These are phyloP conservation scores for Albugo candida DNA, from an alignment of 352 stramenopile species.

Conservation along the genomic window DNA sequence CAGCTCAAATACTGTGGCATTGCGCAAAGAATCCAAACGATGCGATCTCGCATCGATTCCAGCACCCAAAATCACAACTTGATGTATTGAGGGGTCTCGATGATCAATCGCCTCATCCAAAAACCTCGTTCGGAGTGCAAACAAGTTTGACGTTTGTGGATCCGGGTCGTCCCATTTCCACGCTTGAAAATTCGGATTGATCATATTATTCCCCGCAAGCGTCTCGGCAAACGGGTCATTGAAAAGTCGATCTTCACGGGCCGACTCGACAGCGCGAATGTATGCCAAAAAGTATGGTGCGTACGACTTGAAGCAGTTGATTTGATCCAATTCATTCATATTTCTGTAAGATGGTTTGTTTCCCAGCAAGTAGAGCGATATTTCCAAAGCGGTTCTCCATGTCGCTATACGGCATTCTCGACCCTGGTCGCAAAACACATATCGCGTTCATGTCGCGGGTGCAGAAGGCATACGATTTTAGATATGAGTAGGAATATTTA, in stretches of 20 bases:
- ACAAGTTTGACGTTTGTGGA: slow-evolving; percentile 9
- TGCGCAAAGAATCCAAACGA: slow-evolving; percentile 17
- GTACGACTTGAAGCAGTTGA: slow-evolving; percentile 15
- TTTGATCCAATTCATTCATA: too few species aligned
- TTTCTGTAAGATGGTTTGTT: too few species aligned
- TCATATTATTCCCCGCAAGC: slow-evolving; percentile 14
- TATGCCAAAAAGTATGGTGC: slow-evolving; percentile 20
- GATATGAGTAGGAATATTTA: too few species aligned
- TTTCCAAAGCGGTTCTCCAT: too few species aligned
- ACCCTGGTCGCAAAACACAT: too few species aligned
- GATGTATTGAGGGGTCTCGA: slow-evolving; percentile 17
- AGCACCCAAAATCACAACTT: slow-evolving; percentile 30
- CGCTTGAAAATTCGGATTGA: slow-evolving; percentile 1
- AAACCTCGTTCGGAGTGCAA: slow-evolving; percentile 21
- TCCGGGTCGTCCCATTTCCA: slow-evolving; percentile 2
- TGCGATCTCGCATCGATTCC: slow-evolving; percentile 32
- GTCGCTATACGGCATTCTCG: too few species aligned
- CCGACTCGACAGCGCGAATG: slow-evolving; percentile 17
- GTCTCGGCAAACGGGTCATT: slow-evolving; percentile 25
- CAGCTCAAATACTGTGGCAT: slow-evolving; percentile 26
- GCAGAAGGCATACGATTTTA: too few species aligned
- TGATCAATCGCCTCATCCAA: slow-evolving; percentile 28
- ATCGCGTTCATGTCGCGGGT: too few species aligned
- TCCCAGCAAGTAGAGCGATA: too few species aligned
- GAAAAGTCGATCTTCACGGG: slow-evolving; percentile 16